These are phyloP conservation scores for Cytospora chrysosperma DNA, from an alignment of 2,329 filamentous ascomycete species.

Conservation along the genomic window DNA sequence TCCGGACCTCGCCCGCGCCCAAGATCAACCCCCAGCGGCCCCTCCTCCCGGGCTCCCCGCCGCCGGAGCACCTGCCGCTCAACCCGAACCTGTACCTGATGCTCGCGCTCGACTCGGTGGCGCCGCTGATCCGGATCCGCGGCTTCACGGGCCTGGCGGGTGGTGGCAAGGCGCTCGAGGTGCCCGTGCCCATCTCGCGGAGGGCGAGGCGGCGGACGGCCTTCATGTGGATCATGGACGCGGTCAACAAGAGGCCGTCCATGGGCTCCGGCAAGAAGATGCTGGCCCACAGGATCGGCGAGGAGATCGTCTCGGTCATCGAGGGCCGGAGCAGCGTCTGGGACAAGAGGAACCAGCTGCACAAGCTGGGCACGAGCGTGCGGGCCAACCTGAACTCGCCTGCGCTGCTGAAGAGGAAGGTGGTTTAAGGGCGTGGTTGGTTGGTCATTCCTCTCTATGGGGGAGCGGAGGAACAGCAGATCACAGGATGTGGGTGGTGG, in stretches of 20 bases:
- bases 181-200: constrained; percentile 73
- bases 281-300: constrained; percentile 76
- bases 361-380: constrained; percentile 76
- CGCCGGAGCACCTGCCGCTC: constrained; percentile 76
- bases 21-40: constrained; percentile 68
- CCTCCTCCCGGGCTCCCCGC: constrained; percentile 74
- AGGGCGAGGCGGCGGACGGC: constrained; percentile 76
- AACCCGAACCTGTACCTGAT: constrained; percentile 89
- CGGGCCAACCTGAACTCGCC: constrained; percentile 66
- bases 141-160: constrained; percentile 75
- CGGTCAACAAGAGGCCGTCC: constrained; percentile 75
- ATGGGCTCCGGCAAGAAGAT: constrained; percentile 68
- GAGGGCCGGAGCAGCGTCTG: constrained; percentile 83
- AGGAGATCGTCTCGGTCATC: constrained; percentile 83
- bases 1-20: constrained; percentile 82
- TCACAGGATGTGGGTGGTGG: background rate
- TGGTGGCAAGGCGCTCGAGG: constrained; percentile 79
- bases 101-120: constrained; percentile 87
- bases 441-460: background rate
- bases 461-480: too few species aligned
- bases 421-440: background rate
- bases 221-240: constrained; percentile 84
- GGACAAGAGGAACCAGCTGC: constrained; percentile 75
- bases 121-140: constrained; percentile 80
- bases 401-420: constrained; percentile 36